Conservation (phyloP, 257 asterid species). For the Leonotis leonurus region DNA sequence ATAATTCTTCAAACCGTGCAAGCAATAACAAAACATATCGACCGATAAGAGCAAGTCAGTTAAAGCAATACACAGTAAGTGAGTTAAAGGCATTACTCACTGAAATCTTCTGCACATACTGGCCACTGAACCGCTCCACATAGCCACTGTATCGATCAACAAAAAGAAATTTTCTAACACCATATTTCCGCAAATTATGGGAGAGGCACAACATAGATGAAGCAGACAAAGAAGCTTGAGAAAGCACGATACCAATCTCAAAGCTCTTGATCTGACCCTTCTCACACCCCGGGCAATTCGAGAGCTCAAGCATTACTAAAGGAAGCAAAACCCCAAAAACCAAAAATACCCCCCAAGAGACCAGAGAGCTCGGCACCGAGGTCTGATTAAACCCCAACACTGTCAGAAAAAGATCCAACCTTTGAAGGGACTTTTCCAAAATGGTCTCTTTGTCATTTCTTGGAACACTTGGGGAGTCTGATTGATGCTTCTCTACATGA, state of each 20-base stretch:
- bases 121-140: conserved; percentile 49
- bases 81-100: conserved; percentile 43
- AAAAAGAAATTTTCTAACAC: conserved; percentile 70
- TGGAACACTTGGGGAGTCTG: conserved; percentile 21
- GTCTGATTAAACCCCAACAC: conserved; percentile 60
- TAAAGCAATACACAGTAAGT: conserved; percentile 21
- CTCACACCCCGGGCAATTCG: conserved; percentile 60
- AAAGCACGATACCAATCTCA: conserved; percentile 60
- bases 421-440: conserved; percentile 50
- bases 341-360: conserved; percentile 54
- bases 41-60: neutral
- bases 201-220: conserved; percentile 66
- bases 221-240: conserved; percentile 67
- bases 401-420: conserved; percentile 35
- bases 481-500: conserved; percentile 24
- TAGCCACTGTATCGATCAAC: conserved; percentile 78
- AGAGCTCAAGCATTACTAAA: conserved; percentile 47
- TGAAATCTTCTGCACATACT: conserved; percentile 52
- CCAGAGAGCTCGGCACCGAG: conserved; percentile 28
- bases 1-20: neutral
- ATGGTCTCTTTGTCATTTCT: conserved; percentile 31
- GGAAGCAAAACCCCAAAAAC: conserved; percentile 51
- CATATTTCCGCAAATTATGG: conserved; percentile 69
- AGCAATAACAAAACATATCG: neutral
- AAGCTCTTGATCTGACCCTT: conserved; percentile 64